Evolutionary conservation across 192 early-diverging fungal species (phyloP).

Genomic region (Backusella luteola): DNA sequence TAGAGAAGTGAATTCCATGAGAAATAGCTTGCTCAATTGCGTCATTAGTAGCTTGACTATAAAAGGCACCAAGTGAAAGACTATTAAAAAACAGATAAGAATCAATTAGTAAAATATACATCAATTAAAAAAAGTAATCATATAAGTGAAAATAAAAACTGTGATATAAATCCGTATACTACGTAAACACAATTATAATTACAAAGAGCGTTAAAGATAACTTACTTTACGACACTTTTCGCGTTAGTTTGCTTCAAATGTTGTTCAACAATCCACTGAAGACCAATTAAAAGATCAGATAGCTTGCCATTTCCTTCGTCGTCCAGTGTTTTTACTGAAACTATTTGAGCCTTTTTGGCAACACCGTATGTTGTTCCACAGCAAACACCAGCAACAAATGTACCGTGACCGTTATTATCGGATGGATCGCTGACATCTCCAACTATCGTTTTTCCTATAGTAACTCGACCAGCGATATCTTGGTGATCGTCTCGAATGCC

Average conservation of each 20-base stretch:
- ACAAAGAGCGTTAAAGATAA: not conserved
- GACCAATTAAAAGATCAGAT: constrained; percentile 43
- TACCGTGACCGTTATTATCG: constrained; percentile 57
- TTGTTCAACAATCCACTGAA: constrained; percentile 53
- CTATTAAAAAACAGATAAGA: constrained; percentile 12
- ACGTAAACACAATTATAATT: not conserved
- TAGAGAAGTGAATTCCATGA: constrained; percentile 49
- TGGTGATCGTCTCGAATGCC: constrained; percentile 44
- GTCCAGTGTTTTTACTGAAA: constrained; percentile 56
- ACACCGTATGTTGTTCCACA: constrained; percentile 56
- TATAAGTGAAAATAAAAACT: not conserved
- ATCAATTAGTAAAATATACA: not conserved
- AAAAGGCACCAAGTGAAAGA: constrained; percentile 51
- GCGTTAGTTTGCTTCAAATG: constrained; percentile 26
- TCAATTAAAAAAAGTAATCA: not conserved
- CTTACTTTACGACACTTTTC: constrained; percentile 46
- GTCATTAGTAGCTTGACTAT: constrained; percentile 45
- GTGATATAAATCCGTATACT: not conserved
- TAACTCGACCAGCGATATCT: constrained; percentile 53
- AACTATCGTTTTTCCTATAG: constrained; percentile 40
- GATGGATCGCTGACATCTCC: constrained; percentile 29
- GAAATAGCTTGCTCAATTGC: constrained; percentile 49
- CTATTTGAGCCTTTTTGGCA: constrained; percentile 51
- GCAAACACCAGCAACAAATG: constrained; percentile 59
- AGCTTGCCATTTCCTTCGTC: constrained; percentile 47